Base-by-base conservation (phyloP, 2,329 filamentous ascomycete genomes). In the Fusarium vanettenii region DNA sequence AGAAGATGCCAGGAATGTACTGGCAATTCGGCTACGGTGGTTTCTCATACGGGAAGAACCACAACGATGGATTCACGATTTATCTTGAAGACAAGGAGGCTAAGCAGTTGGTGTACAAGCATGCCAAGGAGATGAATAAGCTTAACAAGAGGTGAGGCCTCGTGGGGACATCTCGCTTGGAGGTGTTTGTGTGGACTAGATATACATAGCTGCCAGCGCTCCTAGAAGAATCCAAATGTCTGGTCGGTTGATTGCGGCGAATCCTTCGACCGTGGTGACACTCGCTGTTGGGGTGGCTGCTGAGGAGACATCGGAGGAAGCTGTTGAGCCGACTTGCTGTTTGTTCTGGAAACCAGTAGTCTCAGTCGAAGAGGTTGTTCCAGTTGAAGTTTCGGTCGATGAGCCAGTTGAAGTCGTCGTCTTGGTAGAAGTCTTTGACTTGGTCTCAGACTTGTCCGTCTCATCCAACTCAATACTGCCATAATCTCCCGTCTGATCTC, bases 21-120 rank as follows among this genome's bases (percentile, higher is more conserved):
- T 90, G 88, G 88, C 88, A 90, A 77, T 89, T 83, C 73, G 88
- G 88, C 0, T 90, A 82, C 76, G 85, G 83, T 16, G 82, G 82
- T 1, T 89, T 85, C 71, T 89, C 87, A 7, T 89, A 87, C 63
- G 88, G 88, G 2, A 83, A 84, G 29, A 90, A 90, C 76, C 81
- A 90, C 64, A 81, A 90, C 56, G 88, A 90, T 69, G 88, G 88
- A 0, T 90, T 90, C 75, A 90, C 88, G 5, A 89, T 90, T 66
- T 90, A 84, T 74, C 71, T 89, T 43, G 88, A 90, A 22, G 85
- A 87, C 27, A 81, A 82, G 4, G 84, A 89, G 77, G 86, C 86
- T 0, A 78, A 84, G 74, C 66, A 78, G 18, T 73, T 88, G 31
- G 82, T 87, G 5, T 86, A 86, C 67, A 79, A 85, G 62, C 86